Evolutionary conservation across 1,284 basidiomycete genomes (phyloP).

Genomic region (Neonothopanus nambi): DNA sequence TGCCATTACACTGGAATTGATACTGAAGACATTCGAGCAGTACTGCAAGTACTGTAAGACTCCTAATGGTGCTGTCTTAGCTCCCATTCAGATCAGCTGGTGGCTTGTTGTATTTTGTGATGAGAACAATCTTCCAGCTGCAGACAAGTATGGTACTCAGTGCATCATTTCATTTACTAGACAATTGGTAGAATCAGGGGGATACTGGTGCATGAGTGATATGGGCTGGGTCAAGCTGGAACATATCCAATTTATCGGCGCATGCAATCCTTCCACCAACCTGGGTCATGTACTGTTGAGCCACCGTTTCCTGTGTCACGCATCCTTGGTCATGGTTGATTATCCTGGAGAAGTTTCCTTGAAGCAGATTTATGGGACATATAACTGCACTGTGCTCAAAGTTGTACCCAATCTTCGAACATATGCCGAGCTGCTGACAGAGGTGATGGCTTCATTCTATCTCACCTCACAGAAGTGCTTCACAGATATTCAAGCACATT

Average conservation of each 20-base stretch:
- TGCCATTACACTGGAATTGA: conserved; percentile 96
- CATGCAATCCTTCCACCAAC: conserved; percentile 99
- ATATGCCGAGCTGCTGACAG: conserved; percentile 92
- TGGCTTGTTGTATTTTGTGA: conserved; percentile 99
- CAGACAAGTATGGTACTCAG: conserved; percentile 98
- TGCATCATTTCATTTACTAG: conserved; percentile 98
- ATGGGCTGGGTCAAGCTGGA: conserved; percentile 98
- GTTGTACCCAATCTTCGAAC: conserved; percentile 92
- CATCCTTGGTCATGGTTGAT: conserved; percentile 99
- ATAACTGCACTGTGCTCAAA: conserved; percentile 95
- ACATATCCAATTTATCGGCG: conserved; percentile 98
- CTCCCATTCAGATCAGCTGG: conserved; percentile 92
- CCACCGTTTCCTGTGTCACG: conserved; percentile 96
- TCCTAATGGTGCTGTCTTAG: conserved; percentile 92
- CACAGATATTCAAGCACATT: conserved; percentile 96
- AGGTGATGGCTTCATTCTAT: conserved; percentile 98
- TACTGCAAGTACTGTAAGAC: conserved; percentile 99
- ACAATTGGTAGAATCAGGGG: conserved; percentile 93
- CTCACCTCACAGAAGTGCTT: conserved; percentile 92
- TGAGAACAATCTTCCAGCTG: conserved; percentile 97
- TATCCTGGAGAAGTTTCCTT: conserved; percentile 97
- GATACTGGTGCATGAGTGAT: conserved; percentile 94
- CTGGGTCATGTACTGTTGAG: conserved; percentile 98
- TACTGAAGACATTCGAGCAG: conserved; percentile 99
- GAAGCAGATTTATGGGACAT: conserved; percentile 99